phyloP scores from a whole-genome alignment of 441 rosid genomes.

The Syzygium syzygioides region DNA sequence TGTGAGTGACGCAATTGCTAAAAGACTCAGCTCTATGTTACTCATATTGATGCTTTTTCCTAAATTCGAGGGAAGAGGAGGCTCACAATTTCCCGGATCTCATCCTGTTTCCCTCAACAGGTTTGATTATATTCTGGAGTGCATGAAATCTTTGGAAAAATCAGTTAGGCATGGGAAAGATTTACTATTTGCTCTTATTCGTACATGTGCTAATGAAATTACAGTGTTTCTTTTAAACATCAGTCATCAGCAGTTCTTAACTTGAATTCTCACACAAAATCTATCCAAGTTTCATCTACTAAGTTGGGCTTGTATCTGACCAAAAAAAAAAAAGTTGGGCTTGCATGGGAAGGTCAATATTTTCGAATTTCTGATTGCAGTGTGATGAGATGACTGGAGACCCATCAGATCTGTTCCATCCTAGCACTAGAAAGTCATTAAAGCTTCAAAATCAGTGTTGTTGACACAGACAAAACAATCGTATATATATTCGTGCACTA shows the following conservation, averaged over 20 bases:
- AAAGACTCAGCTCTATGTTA: neutral
- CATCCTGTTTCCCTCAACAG: constrained; percentile 98
- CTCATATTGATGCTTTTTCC: neutral
- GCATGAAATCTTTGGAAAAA: neutral
- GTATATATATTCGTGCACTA: neutral
- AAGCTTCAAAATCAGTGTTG: neutral
- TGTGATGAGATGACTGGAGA: neutral
- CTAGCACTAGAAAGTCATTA: neutral
- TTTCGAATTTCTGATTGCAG: neutral
- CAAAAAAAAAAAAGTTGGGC: too few relatives aligned
- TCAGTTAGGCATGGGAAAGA: neutral
- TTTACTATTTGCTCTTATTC: neutral
- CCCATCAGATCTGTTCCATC: neutral
- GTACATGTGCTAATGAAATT: neutral
- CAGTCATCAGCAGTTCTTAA: too few relatives aligned
- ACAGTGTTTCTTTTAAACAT: neutral
- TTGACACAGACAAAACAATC: neutral
- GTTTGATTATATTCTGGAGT: constrained; percentile 22
- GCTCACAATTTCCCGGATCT: constrained; percentile 91
- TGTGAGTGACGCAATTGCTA: neutral
- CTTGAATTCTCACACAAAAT: too few relatives aligned
- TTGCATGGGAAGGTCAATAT: neutral
- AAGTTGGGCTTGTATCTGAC: too few relatives aligned
- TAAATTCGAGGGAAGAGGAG: constrained; percentile 65
- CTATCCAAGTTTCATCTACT: neutral